phyloP scores from a whole-genome alignment of 371 early-diverging fungal species.

The Mucor mucedo region DNA sequence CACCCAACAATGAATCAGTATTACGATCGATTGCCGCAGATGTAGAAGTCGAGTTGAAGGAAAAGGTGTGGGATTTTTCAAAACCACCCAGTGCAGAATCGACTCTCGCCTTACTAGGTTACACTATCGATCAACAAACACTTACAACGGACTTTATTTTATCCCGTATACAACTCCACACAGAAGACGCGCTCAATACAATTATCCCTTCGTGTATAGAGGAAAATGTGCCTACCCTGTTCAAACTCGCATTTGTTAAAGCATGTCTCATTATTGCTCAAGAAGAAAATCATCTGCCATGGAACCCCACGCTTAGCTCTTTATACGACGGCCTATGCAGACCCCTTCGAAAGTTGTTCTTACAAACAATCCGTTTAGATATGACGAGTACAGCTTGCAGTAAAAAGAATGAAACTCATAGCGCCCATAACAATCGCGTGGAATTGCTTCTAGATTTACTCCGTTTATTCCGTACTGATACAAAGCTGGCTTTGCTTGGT shows the following conservation, averaged over 20 bases:
- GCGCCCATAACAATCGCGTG: conserved; percentile 40
- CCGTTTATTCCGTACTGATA: conserved; percentile 70
- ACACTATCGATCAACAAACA: conserved; percentile 49
- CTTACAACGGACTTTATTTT: conserved; percentile 75
- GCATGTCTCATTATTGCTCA: conserved; percentile 75
- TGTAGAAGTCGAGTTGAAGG: conserved; percentile 76
- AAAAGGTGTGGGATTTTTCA: conserved; percentile 71
- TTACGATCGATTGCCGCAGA: conserved; percentile 72
- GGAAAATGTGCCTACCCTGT: conserved; percentile 64
- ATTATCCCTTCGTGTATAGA: conserved; percentile 73
- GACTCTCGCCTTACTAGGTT: conserved; percentile 48
- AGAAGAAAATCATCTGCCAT: conserved; percentile 68
- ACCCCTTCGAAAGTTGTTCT: conserved; percentile 68
- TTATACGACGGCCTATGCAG: conserved; percentile 69
- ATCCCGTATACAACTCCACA: conserved; percentile 73
- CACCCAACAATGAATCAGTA: conserved; percentile 66
- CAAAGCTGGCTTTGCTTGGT: conserved; percentile 68
- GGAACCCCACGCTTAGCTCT: conserved; percentile 72
- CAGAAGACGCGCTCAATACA: conserved; percentile 60
- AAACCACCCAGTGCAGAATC: conserved; percentile 48
- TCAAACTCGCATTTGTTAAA: conserved; percentile 74
- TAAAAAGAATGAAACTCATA: conserved; percentile 20
- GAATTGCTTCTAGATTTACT: conserved; percentile 74
- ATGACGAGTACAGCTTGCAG: conserved; percentile 15
- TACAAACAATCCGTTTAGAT: conserved; percentile 53